Conservation (phyloP, 179 eudicot species). For the Vitellaria paradoxa region DNA sequence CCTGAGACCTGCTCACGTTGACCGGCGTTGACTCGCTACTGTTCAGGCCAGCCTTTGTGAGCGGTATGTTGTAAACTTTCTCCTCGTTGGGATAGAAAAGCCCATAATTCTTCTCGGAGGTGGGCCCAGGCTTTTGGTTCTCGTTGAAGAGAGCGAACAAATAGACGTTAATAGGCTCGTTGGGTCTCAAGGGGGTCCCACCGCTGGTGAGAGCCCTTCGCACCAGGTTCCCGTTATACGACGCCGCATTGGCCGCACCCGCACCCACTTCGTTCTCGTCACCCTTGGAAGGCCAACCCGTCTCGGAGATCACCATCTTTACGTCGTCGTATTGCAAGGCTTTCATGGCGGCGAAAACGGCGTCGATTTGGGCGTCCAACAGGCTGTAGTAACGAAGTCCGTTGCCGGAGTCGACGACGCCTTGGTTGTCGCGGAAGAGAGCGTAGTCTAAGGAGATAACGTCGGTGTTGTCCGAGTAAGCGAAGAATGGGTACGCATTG, state of each 20-base stretch:
- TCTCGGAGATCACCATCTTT: conserved; percentile 65
- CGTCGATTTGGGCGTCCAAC: conserved; percentile 85
- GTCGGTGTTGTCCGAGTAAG: conserved; percentile 59
- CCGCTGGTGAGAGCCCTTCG: conserved; percentile 54
- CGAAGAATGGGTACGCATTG: conserved; percentile 83
- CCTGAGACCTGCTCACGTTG: conserved; percentile 29
- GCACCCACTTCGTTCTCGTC: conserved; percentile 68
- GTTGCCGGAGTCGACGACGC: conserved; percentile 51
- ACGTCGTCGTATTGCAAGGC: conserved; percentile 39
- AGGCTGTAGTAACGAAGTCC: conserved; percentile 55
- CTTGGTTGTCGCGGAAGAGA: conserved; percentile 42
- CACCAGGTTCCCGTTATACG: conserved; percentile 77
- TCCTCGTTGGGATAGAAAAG: conserved; percentile 68
- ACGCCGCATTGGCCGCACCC: conserved; percentile 48
- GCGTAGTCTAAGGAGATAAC: conserved; percentile 73
- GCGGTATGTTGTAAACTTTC: conserved; percentile 58
- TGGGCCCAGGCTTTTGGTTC: conserved; percentile 70
- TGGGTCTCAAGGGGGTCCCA: conserved; percentile 77
- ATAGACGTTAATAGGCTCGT: conserved; percentile 47
- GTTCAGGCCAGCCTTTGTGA: conserved; percentile 30
- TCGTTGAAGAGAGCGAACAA: conserved; percentile 84
- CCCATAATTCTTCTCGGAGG: conserved; percentile 77
- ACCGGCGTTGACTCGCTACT: conserved; percentile 1
- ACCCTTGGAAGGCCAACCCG: conserved; percentile 89
- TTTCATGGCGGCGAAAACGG: conserved; percentile 68